A percentile compares a stretch with the other conserved stretches of the same genome.
phyloP scores from a whole-genome alignment of 2,329 filamentous ascomycete genomes.

The Stachybotrys chartarum region DNA sequence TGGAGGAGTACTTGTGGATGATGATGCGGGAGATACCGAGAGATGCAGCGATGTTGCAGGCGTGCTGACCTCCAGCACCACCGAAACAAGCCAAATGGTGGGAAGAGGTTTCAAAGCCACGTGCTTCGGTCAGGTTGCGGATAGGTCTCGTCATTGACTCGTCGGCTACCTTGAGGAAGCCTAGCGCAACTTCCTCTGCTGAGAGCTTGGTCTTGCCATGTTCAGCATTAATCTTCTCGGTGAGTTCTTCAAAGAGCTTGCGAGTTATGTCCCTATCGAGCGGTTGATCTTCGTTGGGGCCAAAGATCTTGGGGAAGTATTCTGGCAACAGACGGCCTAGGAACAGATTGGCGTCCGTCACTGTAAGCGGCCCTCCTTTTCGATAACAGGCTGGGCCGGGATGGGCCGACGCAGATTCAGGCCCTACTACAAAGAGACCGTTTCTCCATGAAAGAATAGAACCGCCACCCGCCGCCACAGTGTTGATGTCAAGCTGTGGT shows the following conservation, averaged over 20 bases:
- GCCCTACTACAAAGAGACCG: slow-evolving; percentile 65
- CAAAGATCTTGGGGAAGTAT: slow-evolving; percentile 68
- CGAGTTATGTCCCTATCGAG: slow-evolving; percentile 33
- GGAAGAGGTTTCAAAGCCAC: slow-evolving; percentile 24
- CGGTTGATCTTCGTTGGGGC: slow-evolving; percentile 55
- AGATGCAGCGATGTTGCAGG: slow-evolving; percentile 29
- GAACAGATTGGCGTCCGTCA: slow-evolving; percentile 66
- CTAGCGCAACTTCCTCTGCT: slow-evolving; percentile 10
- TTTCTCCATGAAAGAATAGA: slow-evolving; percentile 64
- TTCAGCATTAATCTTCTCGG: slow-evolving; percentile 33
- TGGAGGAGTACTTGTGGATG: slow-evolving; percentile 34
- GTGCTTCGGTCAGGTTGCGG: slow-evolving; percentile 26
- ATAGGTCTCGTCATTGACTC: slow-evolving; percentile 28
- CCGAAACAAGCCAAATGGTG: slow-evolving; percentile 27
- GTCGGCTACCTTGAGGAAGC: slow-evolving; percentile 28
- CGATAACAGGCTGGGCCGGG: slow-evolving; percentile 67
- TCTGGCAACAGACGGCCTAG: slow-evolving; percentile 54
- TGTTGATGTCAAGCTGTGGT: slow-evolving; percentile 76
- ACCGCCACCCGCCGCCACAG: slow-evolving; percentile 70
- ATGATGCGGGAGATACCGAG: slow-evolving; percentile 31
- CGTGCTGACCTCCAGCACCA: slow-evolving; percentile 30
- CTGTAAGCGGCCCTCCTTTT: slow-evolving; percentile 62
- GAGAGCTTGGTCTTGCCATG: neutral
- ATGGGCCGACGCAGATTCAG: slow-evolving; percentile 63
- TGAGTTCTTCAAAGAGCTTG: slow-evolving; percentile 33